These are phyloP conservation scores for Fusarium zealandicum DNA, from an alignment of 2,329 filamentous ascomycete genomes.

Conservation along the genomic window DNA sequence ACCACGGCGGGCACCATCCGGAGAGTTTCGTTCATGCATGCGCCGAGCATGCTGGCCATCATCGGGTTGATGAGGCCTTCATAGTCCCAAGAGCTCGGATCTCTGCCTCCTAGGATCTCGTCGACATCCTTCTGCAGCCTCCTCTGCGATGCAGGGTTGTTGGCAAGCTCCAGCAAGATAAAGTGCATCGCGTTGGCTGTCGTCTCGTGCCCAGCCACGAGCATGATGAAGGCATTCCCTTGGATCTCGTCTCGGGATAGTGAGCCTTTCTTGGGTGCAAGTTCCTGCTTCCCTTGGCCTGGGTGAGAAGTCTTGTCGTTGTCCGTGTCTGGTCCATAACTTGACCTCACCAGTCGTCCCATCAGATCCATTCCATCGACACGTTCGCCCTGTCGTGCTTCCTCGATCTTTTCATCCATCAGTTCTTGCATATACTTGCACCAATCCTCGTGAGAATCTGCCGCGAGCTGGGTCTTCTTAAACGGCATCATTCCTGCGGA, in stretches of 20 bases:
- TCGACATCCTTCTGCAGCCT: slow-evolving; percentile 74
- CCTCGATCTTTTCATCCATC: slow-evolving; percentile 64
- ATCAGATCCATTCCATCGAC: slow-evolving; percentile 60
- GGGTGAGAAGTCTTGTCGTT: background rate
- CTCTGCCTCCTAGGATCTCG: slow-evolving; percentile 64
- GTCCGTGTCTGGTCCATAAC: slow-evolving; percentile 38
- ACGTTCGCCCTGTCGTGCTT: slow-evolving; percentile 46
- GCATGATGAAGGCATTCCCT: slow-evolving; percentile 74
- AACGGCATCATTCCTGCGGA: slow-evolving; percentile 55
- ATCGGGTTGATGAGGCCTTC: slow-evolving; percentile 70
- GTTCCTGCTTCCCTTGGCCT: background rate
- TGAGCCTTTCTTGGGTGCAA: slow-evolving; percentile 41
- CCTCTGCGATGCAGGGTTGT: slow-evolving; percentile 68
- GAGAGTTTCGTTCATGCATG: slow-evolving; percentile 79
- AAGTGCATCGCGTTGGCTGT: slow-evolving; percentile 80
- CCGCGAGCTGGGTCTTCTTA: slow-evolving; percentile 58
- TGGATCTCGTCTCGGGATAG: slow-evolving; percentile 71
- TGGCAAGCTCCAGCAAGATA: slow-evolving; percentile 71
- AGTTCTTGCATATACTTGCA: slow-evolving; percentile 74
- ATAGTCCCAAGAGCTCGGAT: slow-evolving; percentile 73
- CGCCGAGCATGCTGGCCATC: slow-evolving; percentile 73
- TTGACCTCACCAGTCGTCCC: slow-evolving; percentile 57
- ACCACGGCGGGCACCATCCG: slow-evolving; percentile 75
- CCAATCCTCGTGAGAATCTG: slow-evolving; percentile 68
- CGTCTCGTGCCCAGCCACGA: slow-evolving; percentile 81